These are phyloP conservation scores for Phytopythium sindhum DNA, from an alignment of 352 stramenopile genomes.

Conservation along the genomic window DNA sequence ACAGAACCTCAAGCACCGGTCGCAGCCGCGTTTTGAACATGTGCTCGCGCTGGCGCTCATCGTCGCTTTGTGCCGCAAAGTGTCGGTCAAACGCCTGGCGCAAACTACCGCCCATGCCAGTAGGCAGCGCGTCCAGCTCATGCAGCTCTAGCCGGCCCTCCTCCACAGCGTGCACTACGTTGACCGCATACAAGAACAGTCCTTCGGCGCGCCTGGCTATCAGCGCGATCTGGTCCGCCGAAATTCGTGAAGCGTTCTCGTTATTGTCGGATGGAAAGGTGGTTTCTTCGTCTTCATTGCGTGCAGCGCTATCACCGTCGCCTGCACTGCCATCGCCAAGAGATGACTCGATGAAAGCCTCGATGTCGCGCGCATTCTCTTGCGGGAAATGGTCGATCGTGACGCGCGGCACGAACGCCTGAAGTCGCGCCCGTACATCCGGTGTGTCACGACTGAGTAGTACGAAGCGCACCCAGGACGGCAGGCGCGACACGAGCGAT, in stretches of 20 bases:
- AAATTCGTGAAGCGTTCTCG: conserved; percentile 14
- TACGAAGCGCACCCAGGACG: conserved; percentile 65
- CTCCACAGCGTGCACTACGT: conserved; percentile 63
- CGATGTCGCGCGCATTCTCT: conserved; percentile 55
- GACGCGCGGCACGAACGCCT: conserved; percentile 43
- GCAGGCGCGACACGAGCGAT: conserved; percentile 43
- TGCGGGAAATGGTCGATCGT: conserved; percentile 38
- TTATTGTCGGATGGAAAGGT: not conserved
- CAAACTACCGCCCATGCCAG: conserved; percentile 65
- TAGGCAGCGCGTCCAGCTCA: conserved; percentile 49
- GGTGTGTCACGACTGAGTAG: conserved; percentile 63
- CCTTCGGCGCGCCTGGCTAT: conserved; percentile 59
- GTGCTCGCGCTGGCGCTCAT: conserved; percentile 11
- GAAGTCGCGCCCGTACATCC: conserved; percentile 52
- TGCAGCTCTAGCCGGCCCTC: conserved; percentile 45
- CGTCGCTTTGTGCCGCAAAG: conserved; percentile 31
- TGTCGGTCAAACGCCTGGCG: conserved; percentile 71
- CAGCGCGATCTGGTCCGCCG: conserved; percentile 33
- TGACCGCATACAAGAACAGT: conserved; percentile 72
- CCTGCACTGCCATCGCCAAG: not conserved
- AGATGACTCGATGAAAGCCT: not conserved
- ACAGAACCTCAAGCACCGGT: conserved; percentile 65
- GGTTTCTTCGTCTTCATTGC: not conserved
- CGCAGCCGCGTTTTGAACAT: conserved; percentile 56
- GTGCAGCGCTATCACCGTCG: not conserved